Percentiles rank a stretch among this genome's conserved stretches.
phyloP scores from a whole-genome alignment of 495 filamentous ascomycete species.

The Thozetella sp. region DNA sequence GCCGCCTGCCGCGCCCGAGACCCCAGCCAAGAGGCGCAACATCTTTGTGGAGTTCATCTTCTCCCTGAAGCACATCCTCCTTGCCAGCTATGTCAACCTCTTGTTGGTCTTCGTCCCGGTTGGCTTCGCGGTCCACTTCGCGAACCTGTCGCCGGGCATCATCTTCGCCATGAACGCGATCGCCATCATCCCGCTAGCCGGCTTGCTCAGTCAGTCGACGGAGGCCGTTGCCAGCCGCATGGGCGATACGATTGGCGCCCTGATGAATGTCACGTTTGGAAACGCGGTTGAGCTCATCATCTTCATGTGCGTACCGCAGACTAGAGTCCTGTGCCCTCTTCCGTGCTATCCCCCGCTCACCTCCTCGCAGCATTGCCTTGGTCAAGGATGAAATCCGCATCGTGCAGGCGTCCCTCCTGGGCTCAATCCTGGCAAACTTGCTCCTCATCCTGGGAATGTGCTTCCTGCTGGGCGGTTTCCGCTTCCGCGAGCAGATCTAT shows the following conservation, averaged over 20 bases:
- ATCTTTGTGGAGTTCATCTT: conserved; percentile 44
- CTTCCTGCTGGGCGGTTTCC: conserved; percentile 80
- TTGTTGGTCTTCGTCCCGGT: conserved; percentile 78
- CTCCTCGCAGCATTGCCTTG: conserved; percentile 16
- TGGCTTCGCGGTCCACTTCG: conserved; percentile 66
- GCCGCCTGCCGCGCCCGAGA: not conserved
- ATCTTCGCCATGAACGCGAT: conserved; percentile 81
- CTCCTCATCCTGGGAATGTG: conserved; percentile 89
- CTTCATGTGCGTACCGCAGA: conserved; percentile 43
- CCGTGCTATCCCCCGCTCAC: conserved; percentile 20
- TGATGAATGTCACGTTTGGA: conserved; percentile 87
- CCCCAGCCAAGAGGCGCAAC: conserved; percentile 7
- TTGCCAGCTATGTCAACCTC: conserved; percentile 74
- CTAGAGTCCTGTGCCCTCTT: not conserved
- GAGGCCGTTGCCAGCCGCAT: conserved; percentile 76
- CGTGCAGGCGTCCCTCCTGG: conserved; percentile 83
- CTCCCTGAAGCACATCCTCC: conserved; percentile 53
- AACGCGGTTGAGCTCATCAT: conserved; percentile 92
- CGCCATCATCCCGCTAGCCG: conserved; percentile 81
- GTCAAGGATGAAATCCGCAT: conserved; percentile 78
- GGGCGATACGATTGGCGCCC: conserved; percentile 78
- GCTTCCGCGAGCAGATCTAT: conserved; percentile 88
- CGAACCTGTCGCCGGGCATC: conserved; percentile 25
- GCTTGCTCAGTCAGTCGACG: conserved; percentile 79
- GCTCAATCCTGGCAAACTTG: conserved; percentile 87